Conservation (phyloP, 495 filamentous ascomycete species). For the Chaetomium cochliodes region DNA sequence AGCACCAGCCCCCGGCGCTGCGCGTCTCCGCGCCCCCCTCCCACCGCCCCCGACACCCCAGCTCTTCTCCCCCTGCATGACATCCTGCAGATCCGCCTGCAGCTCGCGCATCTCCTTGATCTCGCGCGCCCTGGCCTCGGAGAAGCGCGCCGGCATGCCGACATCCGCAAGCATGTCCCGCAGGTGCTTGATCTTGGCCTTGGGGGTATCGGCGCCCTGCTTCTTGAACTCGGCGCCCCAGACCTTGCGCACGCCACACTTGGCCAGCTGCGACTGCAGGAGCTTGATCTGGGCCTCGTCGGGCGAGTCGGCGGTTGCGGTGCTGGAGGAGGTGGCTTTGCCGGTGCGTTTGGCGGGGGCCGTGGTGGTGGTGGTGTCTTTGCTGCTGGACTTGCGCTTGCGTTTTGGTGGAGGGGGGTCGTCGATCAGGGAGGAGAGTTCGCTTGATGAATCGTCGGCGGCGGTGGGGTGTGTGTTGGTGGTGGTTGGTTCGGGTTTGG, state of each 20-base stretch:
- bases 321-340: slow-evolving; percentile 22
- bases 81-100: slow-evolving; percentile 73
- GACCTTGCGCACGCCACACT: slow-evolving; percentile 92
- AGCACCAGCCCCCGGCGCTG: slow-evolving; percentile 17
- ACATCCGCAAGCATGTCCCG: slow-evolving; percentile 71
- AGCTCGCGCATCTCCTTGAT: slow-evolving; percentile 86
- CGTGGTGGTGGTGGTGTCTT: slow-evolving; percentile 23
- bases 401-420: slow-evolving; percentile 29
- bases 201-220: slow-evolving; percentile 57
- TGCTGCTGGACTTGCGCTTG: slow-evolving; percentile 28
- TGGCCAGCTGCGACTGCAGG: slow-evolving; percentile 82
- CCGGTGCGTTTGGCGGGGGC: slow-evolving; percentile 1
- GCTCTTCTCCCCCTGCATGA: slow-evolving; percentile 70
- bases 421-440: slow-evolving; percentile 70
- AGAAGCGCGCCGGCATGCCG: slow-evolving; percentile 87
- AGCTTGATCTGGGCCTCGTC: slow-evolving; percentile 82
- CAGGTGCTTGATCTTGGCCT: slow-evolving; percentile 81
- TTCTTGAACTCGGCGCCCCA: slow-evolving; percentile 83
- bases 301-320: slow-evolving; percentile 52
- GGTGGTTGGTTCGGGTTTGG: slow-evolving; percentile 24
- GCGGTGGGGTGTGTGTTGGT: slow-evolving; percentile 21
- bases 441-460: slow-evolving; percentile 65
- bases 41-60: slow-evolving; percentile 61
- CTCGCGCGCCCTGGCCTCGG: slow-evolving; percentile 73
- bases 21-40: slow-evolving; percentile 45